Evolutionary conservation across 2,329 filamentous ascomycete genomes (phyloP).

Genomic region (Diatrype stigma): DNA sequence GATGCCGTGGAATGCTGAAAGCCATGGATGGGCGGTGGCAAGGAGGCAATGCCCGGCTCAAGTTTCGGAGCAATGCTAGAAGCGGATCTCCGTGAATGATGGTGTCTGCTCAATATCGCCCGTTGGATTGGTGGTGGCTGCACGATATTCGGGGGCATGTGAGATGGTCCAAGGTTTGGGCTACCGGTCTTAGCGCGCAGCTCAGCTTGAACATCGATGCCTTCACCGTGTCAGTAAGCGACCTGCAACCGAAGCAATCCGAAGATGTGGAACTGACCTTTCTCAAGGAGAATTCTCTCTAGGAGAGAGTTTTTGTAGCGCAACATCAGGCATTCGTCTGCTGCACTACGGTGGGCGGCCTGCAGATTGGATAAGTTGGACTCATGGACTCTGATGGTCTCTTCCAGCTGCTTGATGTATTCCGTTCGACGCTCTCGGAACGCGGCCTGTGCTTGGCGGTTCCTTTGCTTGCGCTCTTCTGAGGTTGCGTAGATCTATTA

Average conservation of each 20-base stretch:
- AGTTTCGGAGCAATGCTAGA: conserved; percentile 73
- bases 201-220: conserved; percentile 73
- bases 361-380: conserved; percentile 89
- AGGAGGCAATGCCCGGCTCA: conserved; percentile 47
- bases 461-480: conserved; percentile 96
- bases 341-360: conserved; percentile 87
- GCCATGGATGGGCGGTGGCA: conserved; percentile 42
- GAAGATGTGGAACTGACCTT: conserved; percentile 55
- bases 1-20: conserved; percentile 54
- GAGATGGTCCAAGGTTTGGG: conserved; percentile 69
- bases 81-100: conserved; percentile 65
- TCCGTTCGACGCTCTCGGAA: conserved; percentile 96
- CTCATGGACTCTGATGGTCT: conserved; percentile 95
- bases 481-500: conserved; percentile 94
- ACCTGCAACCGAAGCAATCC: background rate
- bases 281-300: conserved; percentile 92
- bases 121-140: conserved; percentile 75
- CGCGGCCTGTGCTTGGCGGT: conserved; percentile 93
- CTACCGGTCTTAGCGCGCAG: conserved; percentile 88
- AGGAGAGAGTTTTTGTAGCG: conserved; percentile 97
- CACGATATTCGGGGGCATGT: conserved; percentile 63
- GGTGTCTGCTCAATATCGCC: conserved; percentile 74
- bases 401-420: conserved; percentile 98
- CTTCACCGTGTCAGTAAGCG: background rate
- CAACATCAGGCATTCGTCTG: conserved; percentile 96